Evolutionary conservation across 345 rosid species (phyloP).

Genomic region (Gossypioides kirkii): DNA sequence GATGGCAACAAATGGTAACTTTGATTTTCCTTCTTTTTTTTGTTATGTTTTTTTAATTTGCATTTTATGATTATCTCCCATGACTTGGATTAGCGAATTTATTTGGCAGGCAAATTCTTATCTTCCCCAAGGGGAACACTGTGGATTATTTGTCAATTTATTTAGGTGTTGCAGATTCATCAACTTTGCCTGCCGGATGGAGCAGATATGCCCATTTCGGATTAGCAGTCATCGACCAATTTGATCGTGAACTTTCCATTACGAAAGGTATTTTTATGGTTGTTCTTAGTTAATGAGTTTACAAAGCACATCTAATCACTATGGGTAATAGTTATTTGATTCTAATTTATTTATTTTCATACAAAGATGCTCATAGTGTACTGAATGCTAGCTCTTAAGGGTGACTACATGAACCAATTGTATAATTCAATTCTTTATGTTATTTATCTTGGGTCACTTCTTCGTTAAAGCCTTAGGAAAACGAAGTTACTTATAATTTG

Average conservation of each 20-base stretch:
- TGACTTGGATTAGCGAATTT: too few relatives aligned
- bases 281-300: too few relatives aligned
- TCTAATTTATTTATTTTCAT: too few relatives aligned
- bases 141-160: slow-evolving; percentile 80
- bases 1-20: slow-evolving; percentile 47
- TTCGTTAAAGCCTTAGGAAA: not conserved
- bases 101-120: slow-evolving; percentile 52
- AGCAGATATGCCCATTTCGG: slow-evolving; percentile 76
- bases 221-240: slow-evolving; percentile 67
- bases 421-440: not conserved
- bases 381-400: too few relatives aligned
- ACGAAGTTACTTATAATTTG: too few relatives aligned
- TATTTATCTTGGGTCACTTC: not conserved
- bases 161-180: slow-evolving; percentile 70
- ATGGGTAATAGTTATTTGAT: too few relatives aligned
- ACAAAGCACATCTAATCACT: too few relatives aligned
- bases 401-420: too few relatives aligned
- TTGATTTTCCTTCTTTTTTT: slow-evolving; percentile 5
- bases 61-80: not conserved
- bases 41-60: not conserved
- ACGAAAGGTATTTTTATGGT: too few relatives aligned
- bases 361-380: too few relatives aligned
- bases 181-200: slow-evolving; percentile 63
- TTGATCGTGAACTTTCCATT: slow-evolving; percentile 37
- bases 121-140: slow-evolving; percentile 69